phyloP scores from a whole-genome alignment of 352 stramenopile species.

The Phytopythium oedochilum region DNA sequence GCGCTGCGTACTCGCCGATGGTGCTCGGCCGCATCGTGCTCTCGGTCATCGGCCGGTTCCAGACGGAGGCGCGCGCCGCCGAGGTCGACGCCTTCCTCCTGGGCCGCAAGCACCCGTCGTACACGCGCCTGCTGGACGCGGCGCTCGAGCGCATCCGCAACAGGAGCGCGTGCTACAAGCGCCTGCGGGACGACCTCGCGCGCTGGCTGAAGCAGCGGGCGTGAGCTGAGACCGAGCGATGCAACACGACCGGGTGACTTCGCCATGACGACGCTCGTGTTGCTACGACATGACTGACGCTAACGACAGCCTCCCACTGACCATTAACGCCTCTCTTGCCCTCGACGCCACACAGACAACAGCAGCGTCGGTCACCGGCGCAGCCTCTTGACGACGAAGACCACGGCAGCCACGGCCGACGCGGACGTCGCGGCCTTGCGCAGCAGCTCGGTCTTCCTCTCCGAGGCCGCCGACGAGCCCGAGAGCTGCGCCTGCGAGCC shows the following conservation, averaged over 20 bases:
- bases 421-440: constrained; percentile 30
- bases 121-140: constrained; percentile 57
- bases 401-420: constrained; percentile 26
- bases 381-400: constrained; percentile 29
- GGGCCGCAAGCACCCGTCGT: constrained; percentile 62
- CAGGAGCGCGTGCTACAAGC: constrained; percentile 55
- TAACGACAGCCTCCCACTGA: not conserved
- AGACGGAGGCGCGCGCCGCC: constrained; percentile 43
- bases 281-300: not conserved
- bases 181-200: constrained; percentile 44
- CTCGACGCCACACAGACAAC: not conserved
- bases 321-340: not conserved
- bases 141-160: constrained; percentile 73
- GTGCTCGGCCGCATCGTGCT: constrained; percentile 72
- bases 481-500: constrained; percentile 13
- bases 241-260: not conserved
- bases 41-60: constrained; percentile 52
- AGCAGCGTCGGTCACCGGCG: constrained; percentile 4
- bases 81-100: constrained; percentile 62
- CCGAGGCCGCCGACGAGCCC: not conserved
- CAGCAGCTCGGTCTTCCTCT: constrained; percentile 11
- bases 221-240: too few relatives aligned
- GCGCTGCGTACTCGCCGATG: constrained; percentile 50
- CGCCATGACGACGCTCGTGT: not conserved
- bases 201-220: constrained; percentile 37